Evolutionary conservation across 1,139 yeast genomes (phyloP), one percentile per base, ranked within the genome.

Genomic region (Protomyces pachydermus): DNA sequence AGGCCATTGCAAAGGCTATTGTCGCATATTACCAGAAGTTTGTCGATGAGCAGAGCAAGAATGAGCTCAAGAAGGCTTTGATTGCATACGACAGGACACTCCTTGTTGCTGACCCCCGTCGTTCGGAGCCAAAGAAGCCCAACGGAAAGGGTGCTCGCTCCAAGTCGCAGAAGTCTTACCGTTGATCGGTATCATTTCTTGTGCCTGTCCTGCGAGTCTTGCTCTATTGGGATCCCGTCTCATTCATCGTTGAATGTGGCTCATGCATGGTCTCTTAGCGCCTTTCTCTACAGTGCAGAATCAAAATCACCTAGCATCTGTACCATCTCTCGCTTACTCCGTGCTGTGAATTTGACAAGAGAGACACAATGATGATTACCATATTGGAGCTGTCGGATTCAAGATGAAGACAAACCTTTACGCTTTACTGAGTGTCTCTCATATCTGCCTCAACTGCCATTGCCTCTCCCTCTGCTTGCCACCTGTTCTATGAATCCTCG

Each of bases 131-230:
- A 87, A 93, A 93, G 97, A 93, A 93, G 86, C 93, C 91, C 85
- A 98, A 98, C 86, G 98, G 98, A 87, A 96, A 95, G 83, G 98
- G 98, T 90, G 98, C 98, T 84, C 93, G 98, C 85, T 95, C 98
- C 80, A 91, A 98, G 86, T 93, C 89, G 97, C 98, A 93, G 87
- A 93, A 93, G 83, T 93, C 98, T 82, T 93, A 93, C 95, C 98
- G 98, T 91, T 93, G 91, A 85, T 73, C 37, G 37, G 35, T n/a
- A 10, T 23, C 6, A 9, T 12, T 1, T 8, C 3, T 46, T 12
- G 14, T 20, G 32, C 28, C 25, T 46, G 8, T 28, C 5, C 8
- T 28, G 32, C 32, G 32, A 28, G 32, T 28, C 32, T 6, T 28
- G 9, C n/a, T 46, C 25, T 46, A 12, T 46, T 9, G 12, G 20